A percentile compares a stretch with the other conserved stretches of the same genome.
Conservation (phyloP, 345 rosid genomes). For the Dipteronia dyeriana region DNA sequence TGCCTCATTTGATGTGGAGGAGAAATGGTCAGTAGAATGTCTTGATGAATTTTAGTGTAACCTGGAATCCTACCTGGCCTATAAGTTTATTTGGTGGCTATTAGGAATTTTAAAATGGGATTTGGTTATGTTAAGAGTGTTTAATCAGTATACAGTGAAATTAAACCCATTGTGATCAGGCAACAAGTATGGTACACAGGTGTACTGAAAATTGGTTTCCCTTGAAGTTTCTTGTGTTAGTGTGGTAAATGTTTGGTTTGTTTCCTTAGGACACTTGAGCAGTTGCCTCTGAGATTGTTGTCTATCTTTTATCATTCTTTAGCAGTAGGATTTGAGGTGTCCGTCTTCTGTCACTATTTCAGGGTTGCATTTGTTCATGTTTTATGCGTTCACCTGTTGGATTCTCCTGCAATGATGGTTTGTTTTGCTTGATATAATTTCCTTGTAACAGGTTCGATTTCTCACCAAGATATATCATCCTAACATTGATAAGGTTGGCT, state of each 20-base stretch:
- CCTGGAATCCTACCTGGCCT: background rate
- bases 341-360: background rate
- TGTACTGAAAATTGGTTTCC: background rate
- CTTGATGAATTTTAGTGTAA: slow-evolving; percentile 7
- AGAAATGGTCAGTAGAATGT: background rate
- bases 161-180: background rate
- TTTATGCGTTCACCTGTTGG: background rate
- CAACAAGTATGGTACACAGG: background rate
- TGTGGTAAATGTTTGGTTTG: background rate
- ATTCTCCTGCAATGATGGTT: background rate
- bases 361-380: background rate
- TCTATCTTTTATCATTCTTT: background rate
- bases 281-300: background rate
- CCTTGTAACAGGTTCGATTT: slow-evolving; percentile 80
- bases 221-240: background rate
- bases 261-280: slow-evolving; percentile 3
- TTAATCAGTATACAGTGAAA: background rate
- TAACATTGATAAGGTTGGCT: slow-evolving; percentile 88
- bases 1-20: slow-evolving; percentile 13
- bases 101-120: background rate
- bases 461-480: slow-evolving; percentile 98
- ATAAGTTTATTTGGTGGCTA: slow-evolving; percentile 4
- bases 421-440: slow-evolving; percentile 6
- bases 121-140: background rate
- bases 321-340: background rate